Conservation (phyloP, 371 early-diverging fungal genomes). For the Saksenaea vasiformis region DNA sequence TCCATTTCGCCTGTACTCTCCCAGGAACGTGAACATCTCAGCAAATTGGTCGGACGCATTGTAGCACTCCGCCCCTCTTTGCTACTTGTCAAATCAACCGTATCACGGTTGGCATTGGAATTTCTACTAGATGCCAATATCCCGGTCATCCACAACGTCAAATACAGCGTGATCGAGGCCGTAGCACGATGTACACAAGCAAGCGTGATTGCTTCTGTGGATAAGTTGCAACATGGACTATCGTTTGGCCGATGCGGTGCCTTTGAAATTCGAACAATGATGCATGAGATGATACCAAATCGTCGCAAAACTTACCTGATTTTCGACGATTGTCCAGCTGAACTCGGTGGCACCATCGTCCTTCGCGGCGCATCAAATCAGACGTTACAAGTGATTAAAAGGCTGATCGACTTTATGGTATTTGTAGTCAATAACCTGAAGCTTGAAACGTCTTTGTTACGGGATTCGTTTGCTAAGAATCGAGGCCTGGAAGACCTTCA, state of each 20-base stretch:
- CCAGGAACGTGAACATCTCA: slow-evolving; percentile 84
- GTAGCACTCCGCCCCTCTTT: slow-evolving; percentile 78
- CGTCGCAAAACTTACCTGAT: slow-evolving; percentile 83
- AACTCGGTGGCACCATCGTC: slow-evolving; percentile 86
- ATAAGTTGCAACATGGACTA: slow-evolving; percentile 73
- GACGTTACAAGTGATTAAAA: slow-evolving; percentile 72
- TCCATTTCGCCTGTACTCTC: slow-evolving; percentile 80
- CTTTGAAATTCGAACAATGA: slow-evolving; percentile 79
- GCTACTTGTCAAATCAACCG: slow-evolving; percentile 80
- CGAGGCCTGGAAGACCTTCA: slow-evolving; percentile 25
- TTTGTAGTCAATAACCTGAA: slow-evolving; percentile 84
- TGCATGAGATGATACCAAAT: slow-evolving; percentile 78
- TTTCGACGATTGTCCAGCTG: slow-evolving; percentile 83
- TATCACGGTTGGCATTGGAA: slow-evolving; percentile 86
- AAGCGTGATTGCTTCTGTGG: slow-evolving; percentile 81
- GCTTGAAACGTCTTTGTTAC: slow-evolving; percentile 81
- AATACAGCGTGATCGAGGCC: slow-evolving; percentile 78
- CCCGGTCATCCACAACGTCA: slow-evolving; percentile 85
- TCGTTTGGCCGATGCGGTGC: slow-evolving; percentile 81
- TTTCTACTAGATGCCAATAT: slow-evolving; percentile 77
- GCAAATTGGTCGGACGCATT: slow-evolving; percentile 80
- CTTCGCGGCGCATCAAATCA: slow-evolving; percentile 78
- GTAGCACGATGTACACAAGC: slow-evolving; percentile 89
- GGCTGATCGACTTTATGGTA: slow-evolving; percentile 79
- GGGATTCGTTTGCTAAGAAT: slow-evolving; percentile 51